A percentile compares a stretch with the other conserved stretches of the same genome.
phyloP scores from a whole-genome alignment of 139 green algal genomes.

The Chlamydomonas sp. region DNA sequence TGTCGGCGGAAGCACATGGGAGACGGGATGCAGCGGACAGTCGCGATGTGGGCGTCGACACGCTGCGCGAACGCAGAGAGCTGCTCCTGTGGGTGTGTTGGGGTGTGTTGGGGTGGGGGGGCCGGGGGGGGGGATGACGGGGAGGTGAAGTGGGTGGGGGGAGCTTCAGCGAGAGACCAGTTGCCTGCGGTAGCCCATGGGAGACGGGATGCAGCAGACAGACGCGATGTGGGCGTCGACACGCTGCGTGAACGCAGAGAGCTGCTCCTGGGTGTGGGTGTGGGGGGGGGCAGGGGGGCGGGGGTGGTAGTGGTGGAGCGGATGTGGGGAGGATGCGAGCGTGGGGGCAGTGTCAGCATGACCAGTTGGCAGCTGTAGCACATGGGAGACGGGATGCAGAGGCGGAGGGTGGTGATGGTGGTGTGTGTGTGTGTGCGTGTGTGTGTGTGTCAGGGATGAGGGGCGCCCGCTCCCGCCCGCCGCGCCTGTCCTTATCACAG shows the following conservation, averaged over 20 bases:
- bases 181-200: not conserved
- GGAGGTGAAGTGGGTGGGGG: not conserved
- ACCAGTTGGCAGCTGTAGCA: not conserved
- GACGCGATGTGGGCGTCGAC: slow-evolving; percentile 14
- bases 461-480: too few species aligned
- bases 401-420: slow-evolving; percentile 8
- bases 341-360: not conserved
- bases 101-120: not conserved
- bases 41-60: slow-evolving; percentile 14
- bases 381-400: not conserved
- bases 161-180: not conserved
- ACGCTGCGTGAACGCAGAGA: not conserved
- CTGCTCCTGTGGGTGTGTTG: not conserved
- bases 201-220: not conserved
- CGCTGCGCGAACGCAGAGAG: not conserved
- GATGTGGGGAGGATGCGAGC: not conserved
- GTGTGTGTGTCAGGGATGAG: too few species aligned
- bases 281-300: not conserved
- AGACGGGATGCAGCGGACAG: not conserved
- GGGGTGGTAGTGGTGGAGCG: too few species aligned
- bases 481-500: too few species aligned
- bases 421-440: too few species aligned
- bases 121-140: not conserved
- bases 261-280: not conserved
- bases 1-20: not conserved